phyloP scores from a whole-genome alignment of 73 alveolate species.

The Blepharisma stoltei region DNA sequence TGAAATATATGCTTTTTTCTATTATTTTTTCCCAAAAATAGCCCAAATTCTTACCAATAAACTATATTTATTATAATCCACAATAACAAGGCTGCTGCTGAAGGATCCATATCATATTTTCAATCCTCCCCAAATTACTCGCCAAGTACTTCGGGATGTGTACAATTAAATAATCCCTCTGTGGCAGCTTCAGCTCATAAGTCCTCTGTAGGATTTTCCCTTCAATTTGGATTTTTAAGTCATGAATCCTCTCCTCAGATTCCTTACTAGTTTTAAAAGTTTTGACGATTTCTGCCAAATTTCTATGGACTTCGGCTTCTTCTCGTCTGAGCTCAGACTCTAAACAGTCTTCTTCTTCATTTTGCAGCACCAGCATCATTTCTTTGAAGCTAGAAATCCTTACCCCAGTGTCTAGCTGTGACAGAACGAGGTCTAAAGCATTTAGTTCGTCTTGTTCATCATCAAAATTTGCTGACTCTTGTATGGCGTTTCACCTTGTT shows the following conservation, averaged over 20 bases:
- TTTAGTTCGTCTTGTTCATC: background rate
- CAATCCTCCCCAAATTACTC: background rate
- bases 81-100: slow-evolving; percentile 26
- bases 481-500: slow-evolving; percentile 12
- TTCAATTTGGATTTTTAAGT: background rate
- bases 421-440: slow-evolving; percentile 13
- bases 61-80: too few relatives aligned
- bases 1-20: too few relatives aligned
- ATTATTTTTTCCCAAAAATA: too few relatives aligned
- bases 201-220: background rate
- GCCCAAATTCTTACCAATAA: too few relatives aligned
- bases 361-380: background rate
- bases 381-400: slow-evolving; percentile 18
- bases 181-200: slow-evolving; percentile 17
- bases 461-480: background rate
- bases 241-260: background rate
- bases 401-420: slow-evolving; percentile 30
- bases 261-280: background rate
- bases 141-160: background rate
- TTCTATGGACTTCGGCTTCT: background rate
- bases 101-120: slow-evolving; percentile 17
- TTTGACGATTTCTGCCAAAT: background rate
- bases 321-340: background rate
- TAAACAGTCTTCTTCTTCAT: background rate
- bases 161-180: slow-evolving; percentile 4